These are phyloP conservation scores for Cytospora paraplurivora DNA, from an alignment of 2,329 filamentous ascomycete genomes.

Conservation along the genomic window DNA sequence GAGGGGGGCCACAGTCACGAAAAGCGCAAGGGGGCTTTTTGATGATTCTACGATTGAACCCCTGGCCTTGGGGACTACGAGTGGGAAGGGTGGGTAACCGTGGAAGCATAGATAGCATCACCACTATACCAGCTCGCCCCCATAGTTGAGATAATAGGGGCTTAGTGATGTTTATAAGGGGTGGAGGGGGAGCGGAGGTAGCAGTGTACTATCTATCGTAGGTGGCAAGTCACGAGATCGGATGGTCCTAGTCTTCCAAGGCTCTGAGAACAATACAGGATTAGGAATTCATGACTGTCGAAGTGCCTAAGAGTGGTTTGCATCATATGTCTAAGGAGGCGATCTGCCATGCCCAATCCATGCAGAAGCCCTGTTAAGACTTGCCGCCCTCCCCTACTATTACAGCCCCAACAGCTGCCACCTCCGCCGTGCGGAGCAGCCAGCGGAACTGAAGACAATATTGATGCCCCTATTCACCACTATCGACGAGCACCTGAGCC, in stretches of 20 bases:
- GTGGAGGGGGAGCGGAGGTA: too few relatives aligned
- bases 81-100: too few relatives aligned
- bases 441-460: neutral
- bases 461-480: neutral
- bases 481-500: neutral
- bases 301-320: neutral
- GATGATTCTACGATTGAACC: too few relatives aligned
- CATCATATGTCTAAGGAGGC: neutral
- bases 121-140: too few relatives aligned
- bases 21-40: neutral
- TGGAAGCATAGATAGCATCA: too few relatives aligned
- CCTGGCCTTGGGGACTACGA: too few relatives aligned
- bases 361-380: neutral
- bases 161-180: too few relatives aligned
- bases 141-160: too few relatives aligned
- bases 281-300: neutral
- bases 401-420: neutral
- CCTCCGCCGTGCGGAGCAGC: too few relatives aligned
- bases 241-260: neutral
- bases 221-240: too few relatives aligned
- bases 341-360: neutral
- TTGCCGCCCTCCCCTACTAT: neutral
- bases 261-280: neutral
- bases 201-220: too few relatives aligned
- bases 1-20: neutral